Base-by-base conservation (phyloP, 176 grass and related monocot species). In the Juncus effusus region DNA sequence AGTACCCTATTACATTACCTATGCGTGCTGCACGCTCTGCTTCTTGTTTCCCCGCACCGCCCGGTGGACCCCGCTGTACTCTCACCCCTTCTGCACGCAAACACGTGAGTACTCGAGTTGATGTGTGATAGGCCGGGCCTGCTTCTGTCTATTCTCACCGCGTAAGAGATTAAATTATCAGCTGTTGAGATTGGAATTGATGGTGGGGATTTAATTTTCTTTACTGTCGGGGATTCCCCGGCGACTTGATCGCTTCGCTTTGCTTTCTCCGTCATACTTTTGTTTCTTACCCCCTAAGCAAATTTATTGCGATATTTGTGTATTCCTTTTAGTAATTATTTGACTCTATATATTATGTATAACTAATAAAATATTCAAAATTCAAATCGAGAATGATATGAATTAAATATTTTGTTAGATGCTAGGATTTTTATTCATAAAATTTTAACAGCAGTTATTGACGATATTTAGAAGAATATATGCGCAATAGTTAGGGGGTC, bases 101-200 rank as follows among this genome's bases (percentile, higher is more conserved):
- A 60, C 54, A 72, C 69, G 69, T 72, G 69, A 72, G 42, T 38
- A 72, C 69, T 72, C 69, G 69, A 72, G 69, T 72, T 71, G 39
- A 36, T 55, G 56, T 2, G 44, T 6, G 44, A 47, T 47, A 9
- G 9, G 44, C 4, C 9, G 44, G 9, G 44, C 4, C 2, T 35
- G 8, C 15, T 0, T 37, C 19, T 13, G 39, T 12, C 54, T 72
- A 72, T 36, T 58, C 54, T 13, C 15, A 72, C 54, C 54, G 4
- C 2, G 1, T 13, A 7, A 8, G 40, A 35, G 28, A 0, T 6
- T 3, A 72, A 58, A 7, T 6, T 36, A 11, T 7, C 37, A 8
- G 7, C 37, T 6, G 36, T 55, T 56, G 49, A 70, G 14, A 60
- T 72, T 44, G 55, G 51, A 59, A n/a, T 60, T 16, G 11, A 52